Evolutionary conservation across 2,329 filamentous ascomycete genomes (phyloP), one percentile per base, ranked within the genome.

Genomic region (Xylaria hypoxylon): DNA sequence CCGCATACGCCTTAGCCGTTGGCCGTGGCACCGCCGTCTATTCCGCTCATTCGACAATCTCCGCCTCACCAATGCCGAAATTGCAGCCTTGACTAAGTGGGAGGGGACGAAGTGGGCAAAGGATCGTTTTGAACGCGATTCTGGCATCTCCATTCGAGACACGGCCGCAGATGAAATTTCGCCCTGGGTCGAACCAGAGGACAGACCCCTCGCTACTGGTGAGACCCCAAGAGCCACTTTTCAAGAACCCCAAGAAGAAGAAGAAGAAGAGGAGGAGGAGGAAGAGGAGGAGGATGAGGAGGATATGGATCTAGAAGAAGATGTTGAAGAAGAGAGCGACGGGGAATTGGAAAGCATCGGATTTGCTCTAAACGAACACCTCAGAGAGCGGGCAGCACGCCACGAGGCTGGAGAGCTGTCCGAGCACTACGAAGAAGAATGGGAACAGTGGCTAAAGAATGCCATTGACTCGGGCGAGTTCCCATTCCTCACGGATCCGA

Each of bases 71-170:
- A 81, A 87, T 64, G 81, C 83, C 72, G 92, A 95, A 77, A 92
- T 95, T 71, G 84, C 87, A 60, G 83, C 84, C 55, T 82, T 94
- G 76, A 94, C 92, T 65, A 90, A 92, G 75, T 95, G 92, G 92
- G 92, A 94, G 80, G 92, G 92, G 64, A 94, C 92, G 10, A 89
- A 90, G 68, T 94, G 92, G 92, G 92, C 92, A 68, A 90, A 93
- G 76, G 90, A 94, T 76, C 87, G 91, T 61, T 95, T 89, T 75
- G 92, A 95, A 81, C 85, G 86, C 64, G 92, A 94, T 75, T 90
- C 93, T 74, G 89, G 89, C 38, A 85, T 91, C 65, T 80, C 80
- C 33, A 93, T 95, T 68, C 79, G 81, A 53, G 92, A 95, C 75
- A 93, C 92, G 5, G 90, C 91, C 1, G 87, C 86, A 58, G 89